Base-by-base conservation (phyloP, 805 yeast genomes). In the Isabelozyma rhagii region DNA sequence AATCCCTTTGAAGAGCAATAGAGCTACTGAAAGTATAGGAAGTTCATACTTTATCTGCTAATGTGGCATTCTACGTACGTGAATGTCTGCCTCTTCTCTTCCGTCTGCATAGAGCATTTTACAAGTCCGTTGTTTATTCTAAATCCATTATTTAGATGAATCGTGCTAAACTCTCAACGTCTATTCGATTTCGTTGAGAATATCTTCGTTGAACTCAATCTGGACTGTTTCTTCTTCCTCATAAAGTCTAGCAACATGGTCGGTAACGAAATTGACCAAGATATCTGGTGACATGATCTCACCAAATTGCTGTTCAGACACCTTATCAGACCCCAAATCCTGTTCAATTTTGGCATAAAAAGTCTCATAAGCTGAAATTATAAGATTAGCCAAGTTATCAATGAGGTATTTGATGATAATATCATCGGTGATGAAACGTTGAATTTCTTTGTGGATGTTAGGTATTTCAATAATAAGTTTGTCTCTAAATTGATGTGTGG, bases 1-100 rank as follows among this genome's bases (percentile, higher is more conserved):
- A 85, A 89, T 59, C 94, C 97, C 2, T 66, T 85, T 53, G 93
- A 87, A 25, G 96, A 85, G 13, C 92, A 85, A 48, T 84, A 70
- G 29, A 39, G 5, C 18, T n/a, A n/a, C 8, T 39, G 15, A 5
- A 21, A 21, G 6, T 21, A 21, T 5, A 6, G 25, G 3, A 15
- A 15, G 17, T 15, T 15, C 17, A 15, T 15, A 15, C 17, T 15
- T 6, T 6, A 21, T 21, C 6, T 21, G 1, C 2, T 21, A 21
- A 6, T 6, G 2, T 21, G 25, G 25, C 2, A 4, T 4, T 21
- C 6, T 21, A 21, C 4, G 1, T 21, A 21, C 25, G 6, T 4
- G 6, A 21, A 1, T 4, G 25, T 21, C 25, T 21, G 25, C 6
- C 6, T 21, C 25, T 21, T 21, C 25, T 21, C 5, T 21, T 21